A percentile compares a stretch with the other conserved stretches of the same genome.
These are phyloP conservation scores for Xerocomus cyaneibrunnescens DNA, from an alignment of 1,284 basidiomycete genomes.

Conservation along the genomic window DNA sequence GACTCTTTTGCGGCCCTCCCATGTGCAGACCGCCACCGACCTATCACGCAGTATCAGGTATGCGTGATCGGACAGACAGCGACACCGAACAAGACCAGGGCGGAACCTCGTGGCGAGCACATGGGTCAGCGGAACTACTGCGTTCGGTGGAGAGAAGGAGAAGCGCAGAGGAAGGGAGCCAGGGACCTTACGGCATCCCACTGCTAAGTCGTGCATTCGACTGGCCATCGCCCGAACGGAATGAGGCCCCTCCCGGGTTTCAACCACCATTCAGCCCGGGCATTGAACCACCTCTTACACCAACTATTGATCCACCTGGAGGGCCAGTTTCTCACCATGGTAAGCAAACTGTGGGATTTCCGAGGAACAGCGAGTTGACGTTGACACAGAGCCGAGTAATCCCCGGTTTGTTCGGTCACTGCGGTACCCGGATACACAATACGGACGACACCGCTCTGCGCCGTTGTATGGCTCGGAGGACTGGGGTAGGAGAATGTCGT, in stretches of 20 bases:
- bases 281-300: constrained; percentile 19
- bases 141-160: constrained; percentile 12
- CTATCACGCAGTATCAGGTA: constrained; percentile 8
- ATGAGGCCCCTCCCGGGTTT: constrained; percentile 14
- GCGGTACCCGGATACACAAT: constrained; percentile 18
- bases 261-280: constrained; percentile 10
- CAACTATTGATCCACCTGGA: constrained; percentile 11
- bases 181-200: constrained; percentile 18
- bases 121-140: constrained; percentile 13
- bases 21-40: constrained; percentile 26
- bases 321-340: constrained; percentile 19
- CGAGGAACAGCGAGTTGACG: constrained; percentile 8
- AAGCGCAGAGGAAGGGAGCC: constrained; percentile 19
- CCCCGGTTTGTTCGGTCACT: constrained; percentile 19
- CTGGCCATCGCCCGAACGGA: constrained; percentile 25
- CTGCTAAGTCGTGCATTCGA: constrained; percentile 26
- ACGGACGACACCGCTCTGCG: constrained; percentile 28
- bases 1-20: constrained; percentile 3
- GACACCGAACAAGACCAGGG: constrained; percentile 37
- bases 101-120: constrained; percentile 26
- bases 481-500: constrained; percentile 25
- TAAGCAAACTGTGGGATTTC: constrained; percentile 12
- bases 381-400: constrained; percentile 20
- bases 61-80: constrained; percentile 25
- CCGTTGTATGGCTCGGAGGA: constrained; percentile 30